Evolutionary conservation across 1,139 yeast species (phyloP).

Genomic region (Blastobotrys capitulatus): DNA sequence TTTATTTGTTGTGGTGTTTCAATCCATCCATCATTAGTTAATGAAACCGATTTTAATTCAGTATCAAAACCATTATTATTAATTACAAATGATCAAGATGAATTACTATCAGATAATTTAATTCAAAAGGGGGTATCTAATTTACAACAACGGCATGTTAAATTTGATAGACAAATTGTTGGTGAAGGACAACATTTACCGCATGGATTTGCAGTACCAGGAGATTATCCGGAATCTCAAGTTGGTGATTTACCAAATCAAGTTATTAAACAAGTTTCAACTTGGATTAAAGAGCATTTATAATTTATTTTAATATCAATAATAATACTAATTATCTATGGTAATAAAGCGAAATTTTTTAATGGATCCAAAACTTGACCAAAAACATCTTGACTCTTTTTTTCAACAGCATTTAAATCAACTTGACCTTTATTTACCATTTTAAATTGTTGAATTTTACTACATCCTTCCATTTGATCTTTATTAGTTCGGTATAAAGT

Average conservation of each 20-base stretch:
- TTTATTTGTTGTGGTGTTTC: conserved; percentile 32
- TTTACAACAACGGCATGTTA: conserved; percentile 22
- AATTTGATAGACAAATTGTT: conserved; percentile 22
- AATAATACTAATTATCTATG: not conserved
- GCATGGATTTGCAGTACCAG: conserved; percentile 40
- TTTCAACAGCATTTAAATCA: not conserved
- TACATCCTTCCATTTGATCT: not conserved
- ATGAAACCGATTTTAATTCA: conserved; percentile 27
- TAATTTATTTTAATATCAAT: conserved; percentile 2
- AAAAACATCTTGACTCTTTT: not conserved
- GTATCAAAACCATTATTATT: conserved; percentile 31
- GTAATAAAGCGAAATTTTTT: not conserved
- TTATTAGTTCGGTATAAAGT: not conserved
- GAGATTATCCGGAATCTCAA: conserved; percentile 32
- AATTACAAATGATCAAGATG: conserved; percentile 32
- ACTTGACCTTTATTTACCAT: not conserved
- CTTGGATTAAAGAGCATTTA: conserved; percentile 25
- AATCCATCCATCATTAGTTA: conserved; percentile 35
- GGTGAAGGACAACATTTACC: conserved; percentile 28
- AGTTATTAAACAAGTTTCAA: conserved; percentile 23
- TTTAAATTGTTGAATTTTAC: not conserved
- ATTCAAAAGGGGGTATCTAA: conserved; percentile 21
- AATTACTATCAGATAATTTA: conserved; percentile 25
- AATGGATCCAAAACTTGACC: not conserved
- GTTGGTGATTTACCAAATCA: conserved; percentile 33